These are phyloP conservation scores for Tolypocladium amazonense DNA, from an alignment of 2,329 filamentous ascomycete genomes.

Conservation along the genomic window DNA sequence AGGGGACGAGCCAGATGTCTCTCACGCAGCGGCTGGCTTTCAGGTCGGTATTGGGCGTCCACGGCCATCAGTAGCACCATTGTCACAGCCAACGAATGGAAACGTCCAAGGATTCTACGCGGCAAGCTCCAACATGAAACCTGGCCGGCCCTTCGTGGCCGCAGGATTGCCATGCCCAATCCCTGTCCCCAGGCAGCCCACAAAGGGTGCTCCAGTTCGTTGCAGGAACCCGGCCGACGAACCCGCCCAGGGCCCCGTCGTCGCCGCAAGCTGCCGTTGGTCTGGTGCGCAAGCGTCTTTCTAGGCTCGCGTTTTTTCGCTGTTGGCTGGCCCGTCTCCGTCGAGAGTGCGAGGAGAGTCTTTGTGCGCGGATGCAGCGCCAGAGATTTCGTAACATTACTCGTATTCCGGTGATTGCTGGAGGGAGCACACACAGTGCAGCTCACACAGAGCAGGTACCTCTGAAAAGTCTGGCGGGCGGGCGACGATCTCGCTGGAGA, in stretches of 20 bases:
- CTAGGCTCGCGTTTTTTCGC: background rate
- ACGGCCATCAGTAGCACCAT: background rate
- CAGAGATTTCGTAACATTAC: background rate
- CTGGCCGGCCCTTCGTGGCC: background rate
- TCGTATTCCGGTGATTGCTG: background rate
- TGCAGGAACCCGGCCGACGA: background rate
- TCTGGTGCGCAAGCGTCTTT: background rate
- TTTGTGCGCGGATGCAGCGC: background rate
- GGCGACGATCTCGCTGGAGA: background rate
- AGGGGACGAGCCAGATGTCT: background rate
- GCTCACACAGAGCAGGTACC: background rate
- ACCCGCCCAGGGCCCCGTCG: background rate
- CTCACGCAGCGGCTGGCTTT: too few relatives aligned
- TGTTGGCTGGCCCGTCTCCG: background rate
- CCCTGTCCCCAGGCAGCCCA: background rate
- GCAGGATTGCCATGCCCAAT: background rate
- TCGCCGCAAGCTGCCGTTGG: background rate
- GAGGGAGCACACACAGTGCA: background rate
- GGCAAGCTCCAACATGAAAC: slow-evolving; percentile 3
- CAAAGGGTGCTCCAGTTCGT: background rate
- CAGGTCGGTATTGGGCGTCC: background rate
- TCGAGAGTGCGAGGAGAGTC: background rate
- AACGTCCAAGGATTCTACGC: background rate
- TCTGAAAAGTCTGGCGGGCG: background rate
- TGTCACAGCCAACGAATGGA: background rate